phyloP scores from a whole-genome alignment of 257 asterid genomes.

The Datura wrightii region DNA sequence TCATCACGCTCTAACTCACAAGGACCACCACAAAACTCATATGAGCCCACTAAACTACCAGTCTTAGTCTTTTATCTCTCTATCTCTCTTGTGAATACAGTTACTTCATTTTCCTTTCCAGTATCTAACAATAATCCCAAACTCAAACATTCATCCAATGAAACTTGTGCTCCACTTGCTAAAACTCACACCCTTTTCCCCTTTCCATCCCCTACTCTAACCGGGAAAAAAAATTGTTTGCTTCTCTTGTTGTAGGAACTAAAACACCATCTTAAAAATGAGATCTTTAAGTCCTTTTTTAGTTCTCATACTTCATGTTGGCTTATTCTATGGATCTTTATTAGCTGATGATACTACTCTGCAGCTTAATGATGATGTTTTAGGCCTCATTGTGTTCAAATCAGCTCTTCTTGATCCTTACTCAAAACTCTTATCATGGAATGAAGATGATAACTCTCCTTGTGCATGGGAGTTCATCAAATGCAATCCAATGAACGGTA shows the following conservation, averaged over 20 bases:
- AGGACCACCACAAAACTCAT: slow-evolving; percentile 37
- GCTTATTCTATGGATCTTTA: slow-evolving; percentile 13
- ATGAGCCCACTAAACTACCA: background rate
- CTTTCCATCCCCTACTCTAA: background rate
- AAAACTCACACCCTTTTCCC: slow-evolving; percentile 11
- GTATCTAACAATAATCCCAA: slow-evolving; percentile 36
- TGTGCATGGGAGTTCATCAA: slow-evolving; percentile 76
- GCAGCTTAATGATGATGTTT: slow-evolving; percentile 78
- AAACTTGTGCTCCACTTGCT: slow-evolving; percentile 20
- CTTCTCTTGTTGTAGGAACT: slow-evolving; percentile 25
- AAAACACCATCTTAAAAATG: background rate
- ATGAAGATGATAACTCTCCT: slow-evolving; percentile 76
- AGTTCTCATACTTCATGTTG: background rate
- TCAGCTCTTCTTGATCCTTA: slow-evolving; percentile 61
- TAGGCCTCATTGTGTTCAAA: slow-evolving; percentile 92
- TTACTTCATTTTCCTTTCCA: slow-evolving; percentile 38
- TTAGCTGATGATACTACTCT: slow-evolving; percentile 43
- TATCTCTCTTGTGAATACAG: slow-evolving; percentile 40
- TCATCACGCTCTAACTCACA: background rate
- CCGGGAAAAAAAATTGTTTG: slow-evolving; percentile 7
- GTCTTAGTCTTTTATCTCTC: slow-evolving; percentile 33
- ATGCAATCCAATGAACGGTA: slow-evolving; percentile 62
- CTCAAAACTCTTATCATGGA: slow-evolving; percentile 67
- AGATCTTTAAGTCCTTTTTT: background rate
- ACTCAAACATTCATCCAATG: slow-evolving; percentile 34